Evolutionary conservation across 2,329 filamentous ascomycete genomes (phyloP), one percentile per base, ranked within the genome.

Genomic region (Lachnellula cervina): DNA sequence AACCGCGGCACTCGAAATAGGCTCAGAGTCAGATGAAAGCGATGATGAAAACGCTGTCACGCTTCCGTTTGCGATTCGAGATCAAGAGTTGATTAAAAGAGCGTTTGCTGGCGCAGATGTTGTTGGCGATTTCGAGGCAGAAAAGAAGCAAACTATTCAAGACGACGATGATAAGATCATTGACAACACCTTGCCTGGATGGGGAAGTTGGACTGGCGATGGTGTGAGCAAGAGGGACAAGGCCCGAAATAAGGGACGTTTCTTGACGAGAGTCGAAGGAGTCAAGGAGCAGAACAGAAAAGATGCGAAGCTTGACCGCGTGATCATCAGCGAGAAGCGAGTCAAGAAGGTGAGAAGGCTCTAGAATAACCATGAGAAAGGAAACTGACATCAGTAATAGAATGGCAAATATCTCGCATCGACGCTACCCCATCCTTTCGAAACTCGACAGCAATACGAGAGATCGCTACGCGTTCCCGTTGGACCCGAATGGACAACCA

Each of bases 401-500:
- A 96, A 94, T 71, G 82, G 83, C 66, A 92, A 90, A 69, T 97
- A 96, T 68, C 80, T 96, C 66, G 92, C 94, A 17, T 84, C 85
- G 8, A 82, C 84, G 65, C 77, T 99, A 50, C 94, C 94, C 49
- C 89, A 95, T 73, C 86, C 86, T n/a, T 97, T 91, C 72, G 93
- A 97, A 77, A 90, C 82, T 28, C 81, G 80, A 64, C 81, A 88
- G 68, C 91, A 97, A 77, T 97, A 97, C 74, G 94, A 99, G 77
- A 79, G 93, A 50, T 89, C 88, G 61, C 76, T 97, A 56, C 80
- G 93, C 44, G 74, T 97, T 63, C 94, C 94, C 1, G 83, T 97
- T 58, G 94, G 94, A 1, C 90, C 88, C 16, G 93, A 99, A 73
- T 99, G 93, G 92, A 85, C 86, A 64, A 97, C 93, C n/a, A 97